phyloP scores from a whole-genome alignment of 2,329 filamentous ascomycete genomes.

The Colletotrichum tofieldiae region DNA sequence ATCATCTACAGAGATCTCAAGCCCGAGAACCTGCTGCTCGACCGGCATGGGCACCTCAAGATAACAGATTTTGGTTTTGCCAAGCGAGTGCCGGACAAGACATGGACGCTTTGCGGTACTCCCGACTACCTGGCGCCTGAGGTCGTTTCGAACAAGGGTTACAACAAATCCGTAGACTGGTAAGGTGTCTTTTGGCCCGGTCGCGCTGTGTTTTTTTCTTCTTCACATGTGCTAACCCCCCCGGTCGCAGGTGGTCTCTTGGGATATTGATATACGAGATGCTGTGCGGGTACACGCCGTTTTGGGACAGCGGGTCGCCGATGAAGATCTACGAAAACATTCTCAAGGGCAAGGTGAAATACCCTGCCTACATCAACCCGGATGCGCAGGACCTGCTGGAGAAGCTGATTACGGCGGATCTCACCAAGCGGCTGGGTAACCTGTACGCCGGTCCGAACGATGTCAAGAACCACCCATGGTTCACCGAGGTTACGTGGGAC shows the following conservation, averaged over 20 bases:
- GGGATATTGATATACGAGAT: constrained; percentile 99
- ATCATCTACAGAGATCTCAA: constrained; percentile 99
- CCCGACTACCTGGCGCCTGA: constrained; percentile 98
- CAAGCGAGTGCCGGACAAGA: constrained; percentile 98
- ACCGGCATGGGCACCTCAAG: constrained; percentile 94
- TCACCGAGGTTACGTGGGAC: constrained; percentile 98
- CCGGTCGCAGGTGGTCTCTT: constrained; percentile 86
- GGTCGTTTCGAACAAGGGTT: constrained; percentile 98
- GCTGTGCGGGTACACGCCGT: constrained; percentile 98
- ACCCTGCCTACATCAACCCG: constrained; percentile 93
- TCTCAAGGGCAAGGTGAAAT: constrained; percentile 94
- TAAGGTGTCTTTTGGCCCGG: constrained; percentile 63
- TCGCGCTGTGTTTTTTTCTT: background rate
- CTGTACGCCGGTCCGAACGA: constrained; percentile 91
- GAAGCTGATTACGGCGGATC: constrained; percentile 92
- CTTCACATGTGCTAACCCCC: constrained; percentile 33
- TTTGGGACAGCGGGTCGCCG: constrained; percentile 97
- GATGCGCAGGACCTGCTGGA: constrained; percentile 95
- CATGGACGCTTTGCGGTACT: constrained; percentile 98
- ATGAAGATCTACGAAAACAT: constrained; percentile 99
- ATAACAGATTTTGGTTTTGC: constrained; percentile 99
- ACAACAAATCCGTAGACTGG: constrained; percentile 99
- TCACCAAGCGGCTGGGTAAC: constrained; percentile 96
- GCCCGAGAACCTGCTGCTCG: constrained; percentile 92
- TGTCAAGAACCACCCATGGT: constrained; percentile 97